Percentiles rank a stretch among this genome's conserved stretches.
Evolutionary conservation across 2,329 filamentous ascomycete genomes (phyloP).

Genomic region (Shiraia bambusicola): DNA sequence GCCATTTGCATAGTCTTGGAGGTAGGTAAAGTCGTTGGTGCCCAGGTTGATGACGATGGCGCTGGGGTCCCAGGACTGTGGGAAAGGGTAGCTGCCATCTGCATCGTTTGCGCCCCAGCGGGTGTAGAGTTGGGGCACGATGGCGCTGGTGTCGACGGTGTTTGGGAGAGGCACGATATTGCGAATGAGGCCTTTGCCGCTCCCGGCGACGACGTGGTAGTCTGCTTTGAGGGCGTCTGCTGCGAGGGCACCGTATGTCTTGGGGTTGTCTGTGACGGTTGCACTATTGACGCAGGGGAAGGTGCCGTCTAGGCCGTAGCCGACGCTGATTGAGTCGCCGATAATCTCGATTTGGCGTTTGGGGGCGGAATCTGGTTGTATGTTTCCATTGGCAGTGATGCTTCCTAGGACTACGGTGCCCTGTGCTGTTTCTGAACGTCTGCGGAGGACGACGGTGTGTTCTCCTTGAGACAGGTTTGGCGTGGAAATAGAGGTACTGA

Average conservation of each 20-base stretch:
- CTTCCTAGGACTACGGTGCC: conserved; percentile 39
- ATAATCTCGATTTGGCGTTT: conserved; percentile 48
- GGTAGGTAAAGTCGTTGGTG: conserved; percentile 49
- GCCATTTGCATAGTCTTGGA: too few relatives aligned
- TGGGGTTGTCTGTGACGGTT: conserved; percentile 44
- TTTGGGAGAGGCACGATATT: conserved; percentile 37
- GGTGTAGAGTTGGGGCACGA: conserved; percentile 48
- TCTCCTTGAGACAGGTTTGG: conserved; percentile 35
- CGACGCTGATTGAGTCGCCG: conserved; percentile 50
- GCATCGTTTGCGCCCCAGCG: conserved; percentile 48
- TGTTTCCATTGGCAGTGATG: conserved; percentile 31
- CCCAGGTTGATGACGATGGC: conserved; percentile 50
- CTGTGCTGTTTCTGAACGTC: conserved; percentile 42
- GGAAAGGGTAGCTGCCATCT: conserved; percentile 44
- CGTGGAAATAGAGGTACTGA: conserved; percentile 34
- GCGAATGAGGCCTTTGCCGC: conserved; percentile 47
- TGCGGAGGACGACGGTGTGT: conserved; percentile 45
- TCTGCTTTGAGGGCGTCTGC: conserved; percentile 47
- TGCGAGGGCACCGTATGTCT: conserved; percentile 49
- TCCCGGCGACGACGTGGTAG: conserved; percentile 50
- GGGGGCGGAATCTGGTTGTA: conserved; percentile 15
- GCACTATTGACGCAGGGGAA: conserved; percentile 47
- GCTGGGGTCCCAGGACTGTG: conserved; percentile 33
- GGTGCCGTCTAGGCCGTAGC: conserved; percentile 48
- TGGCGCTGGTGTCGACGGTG: conserved; percentile 32